Evolutionary conservation across 306 rosid species (phyloP).

Genomic region (Cicer bijugum): DNA sequence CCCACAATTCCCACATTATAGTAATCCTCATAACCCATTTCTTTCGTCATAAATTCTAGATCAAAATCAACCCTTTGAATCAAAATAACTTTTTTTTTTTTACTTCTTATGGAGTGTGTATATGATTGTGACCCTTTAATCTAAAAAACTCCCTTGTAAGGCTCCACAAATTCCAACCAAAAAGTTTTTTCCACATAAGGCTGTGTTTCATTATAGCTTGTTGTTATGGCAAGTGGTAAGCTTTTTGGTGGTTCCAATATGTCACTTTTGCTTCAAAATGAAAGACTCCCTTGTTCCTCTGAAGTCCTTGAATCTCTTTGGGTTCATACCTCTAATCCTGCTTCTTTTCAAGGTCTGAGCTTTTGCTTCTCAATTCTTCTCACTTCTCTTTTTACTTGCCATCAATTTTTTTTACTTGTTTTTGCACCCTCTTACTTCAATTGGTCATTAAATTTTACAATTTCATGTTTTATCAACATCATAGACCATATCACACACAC

Average conservation of each 20-base stretch:
- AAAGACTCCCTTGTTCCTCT: conserved; percentile 63
- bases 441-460: background rate
- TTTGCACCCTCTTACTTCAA: background rate
- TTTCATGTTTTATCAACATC: background rate
- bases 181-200: background rate
- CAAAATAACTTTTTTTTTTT: conserved; percentile 2
- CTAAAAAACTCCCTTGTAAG: conserved; percentile 21
- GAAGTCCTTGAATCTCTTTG: conserved; percentile 67
- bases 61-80: conserved; percentile 26
- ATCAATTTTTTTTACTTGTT: background rate
- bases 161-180: conserved; percentile 9
- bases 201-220: background rate
- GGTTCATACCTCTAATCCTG: conserved; percentile 56
- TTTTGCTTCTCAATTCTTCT: conserved; percentile 23
- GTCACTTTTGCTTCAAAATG: conserved; percentile 56
- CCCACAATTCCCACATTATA: conserved; percentile 61
- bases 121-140: conserved; percentile 39
- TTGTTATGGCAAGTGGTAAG: conserved; percentile 60
- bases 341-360: conserved; percentile 73
- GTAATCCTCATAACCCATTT: conserved; percentile 51
- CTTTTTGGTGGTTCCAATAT: conserved; percentile 57
- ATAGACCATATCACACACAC: background rate
- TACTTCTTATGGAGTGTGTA: background rate
- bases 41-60: conserved; percentile 51
- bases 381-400: background rate